Evolutionary conservation across 164 flowering plant species (phyloP), one percentile per base, ranked within the genome.

Genomic region (Berberis vulgaris): DNA sequence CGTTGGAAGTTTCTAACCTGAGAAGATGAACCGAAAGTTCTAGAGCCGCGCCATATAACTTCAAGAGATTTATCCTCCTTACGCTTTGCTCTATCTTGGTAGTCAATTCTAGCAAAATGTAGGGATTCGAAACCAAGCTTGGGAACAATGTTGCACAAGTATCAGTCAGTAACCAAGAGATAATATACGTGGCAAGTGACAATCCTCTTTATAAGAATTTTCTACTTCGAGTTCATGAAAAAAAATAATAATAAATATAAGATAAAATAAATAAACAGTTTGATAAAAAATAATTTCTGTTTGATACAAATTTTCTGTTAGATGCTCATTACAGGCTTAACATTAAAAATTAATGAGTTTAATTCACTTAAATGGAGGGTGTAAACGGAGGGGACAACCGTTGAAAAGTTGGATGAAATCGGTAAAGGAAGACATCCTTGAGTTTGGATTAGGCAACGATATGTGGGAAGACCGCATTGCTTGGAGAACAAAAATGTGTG

Each of bases 81-180:
- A 49, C 98, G 85, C 61, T 80, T 79, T 55, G 72, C 86, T 72
- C 91, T 79, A 74, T 92, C 98, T 69, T 92, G 98, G 67, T 89
- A 92, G 76, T 92, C 95, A 61, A 92, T 84, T 69, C 98, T 81
- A 3, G 96, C 96, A 76, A 92, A 92, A 77, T 81, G 86, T 55
- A 89, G 75, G 57, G 98, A 92, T 65, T 92, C 93, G 57, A 92
- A 92, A 7, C 98, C 98, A 69, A 86, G 75, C 98, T 91, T 77
- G 54, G n/a, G 65, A 60, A 38, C 66, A 62, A 6, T 10, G 10
- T 7, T 7, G 8, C n/a, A 7, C 12, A 7, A 52, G 11, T 11
- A 10, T 52, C 54, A 9, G 13, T 44, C 57, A 54, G 50, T 64
- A 59, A 44, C 46, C 56, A 64, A 63, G 55, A 52, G 39, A 55